Evolutionary conservation across 208 protist genomes (phyloP), one percentile per base, ranked within the genome.

Genomic region (Crithidia sp.): DNA sequence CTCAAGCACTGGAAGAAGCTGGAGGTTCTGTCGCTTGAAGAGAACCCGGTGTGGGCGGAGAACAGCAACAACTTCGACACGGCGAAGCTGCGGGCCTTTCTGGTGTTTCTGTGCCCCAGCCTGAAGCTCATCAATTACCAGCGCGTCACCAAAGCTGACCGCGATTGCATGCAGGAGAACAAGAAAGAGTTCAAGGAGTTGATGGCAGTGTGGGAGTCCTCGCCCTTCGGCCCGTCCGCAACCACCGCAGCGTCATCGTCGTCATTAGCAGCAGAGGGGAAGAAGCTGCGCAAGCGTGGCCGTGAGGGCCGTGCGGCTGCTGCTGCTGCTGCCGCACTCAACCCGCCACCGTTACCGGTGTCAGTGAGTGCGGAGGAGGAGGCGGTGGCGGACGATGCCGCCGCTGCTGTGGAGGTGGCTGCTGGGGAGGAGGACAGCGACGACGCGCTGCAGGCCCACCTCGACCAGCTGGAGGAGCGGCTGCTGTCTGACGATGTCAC

Each of bases 41-140:
- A 74, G 37, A 95, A 93, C 54, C 89, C 90, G 6, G 81, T 96
- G 41, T 88, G 79, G 71, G 68, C 78, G 12, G 47, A 65, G 37
- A 93, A 94, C 70, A 67, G 70, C 14, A 81, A 76, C 36, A 60
- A 60, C 16, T 86, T 77, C 45, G 62, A 83, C 37, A 61, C 76
- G 7, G 73, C 14, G n/a, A 86, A 89, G 19, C 67, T 95, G 54
- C 88, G 88, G 3, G 88, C 90, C 13, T 95, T 94, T 75, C 54
- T 96, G 16, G 79, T 93, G 44, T 94, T 88, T 68, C 70, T 96
- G 49, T 96, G 92, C 67, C 90, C 92, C 0, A 79, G 71, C 14
- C 76, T 96, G 19, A 92, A 92, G 65, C 79, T 96, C 45, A 86
- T 96, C 40, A 94, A 96, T 79, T 92, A 93, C 41, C 73, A 90